Percentiles rank a stretch among this genome's conserved stretches.
Evolutionary conservation across 163 green algal species (phyloP).

Genomic region (Picocystis sp.): DNA sequence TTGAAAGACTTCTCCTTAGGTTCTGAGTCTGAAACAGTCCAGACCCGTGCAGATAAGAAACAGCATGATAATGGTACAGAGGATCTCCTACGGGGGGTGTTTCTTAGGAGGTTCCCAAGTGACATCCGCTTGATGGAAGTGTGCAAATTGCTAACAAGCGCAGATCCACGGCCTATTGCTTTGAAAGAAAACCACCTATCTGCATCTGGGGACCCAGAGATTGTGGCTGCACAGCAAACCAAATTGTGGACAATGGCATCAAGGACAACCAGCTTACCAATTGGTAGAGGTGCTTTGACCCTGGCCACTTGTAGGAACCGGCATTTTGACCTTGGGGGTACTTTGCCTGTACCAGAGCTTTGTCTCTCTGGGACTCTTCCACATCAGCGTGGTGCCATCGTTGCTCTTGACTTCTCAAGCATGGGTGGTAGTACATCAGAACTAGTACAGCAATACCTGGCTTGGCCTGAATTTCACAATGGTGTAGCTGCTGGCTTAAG

Average conservation of each 20-base stretch:
- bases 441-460: constrained; percentile 5
- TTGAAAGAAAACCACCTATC: constrained; percentile 6
- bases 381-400: constrained; percentile 36
- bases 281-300: constrained; percentile 67
- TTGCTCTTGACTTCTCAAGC: constrained; percentile 52
- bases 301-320: constrained; percentile 51
- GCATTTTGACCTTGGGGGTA: constrained; percentile 47
- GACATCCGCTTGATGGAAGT: constrained; percentile 45
- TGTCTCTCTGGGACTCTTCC: constrained; percentile 44
- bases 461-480: constrained; percentile 98
- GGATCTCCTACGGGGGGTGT: no score
- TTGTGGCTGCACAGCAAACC: constrained; percentile 15
- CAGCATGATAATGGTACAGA: no score
- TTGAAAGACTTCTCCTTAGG: no score
- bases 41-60: no score
- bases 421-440: constrained; percentile 13
- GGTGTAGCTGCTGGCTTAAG: constrained; percentile 55
- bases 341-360: constrained; percentile 54
- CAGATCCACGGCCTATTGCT: constrained; percentile 19
- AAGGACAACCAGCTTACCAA: constrained; percentile 56
- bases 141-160: constrained; percentile 25
- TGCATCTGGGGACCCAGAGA: background rate
- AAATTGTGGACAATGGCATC: constrained; percentile 43
- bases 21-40: no score
- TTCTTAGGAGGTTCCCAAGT: constrained; percentile 32